Evolutionary conservation across 768 basidiomycete genomes (phyloP), one percentile per base, ranked within the genome.

Genomic region (Rhizopogon salebrosus): DNA sequence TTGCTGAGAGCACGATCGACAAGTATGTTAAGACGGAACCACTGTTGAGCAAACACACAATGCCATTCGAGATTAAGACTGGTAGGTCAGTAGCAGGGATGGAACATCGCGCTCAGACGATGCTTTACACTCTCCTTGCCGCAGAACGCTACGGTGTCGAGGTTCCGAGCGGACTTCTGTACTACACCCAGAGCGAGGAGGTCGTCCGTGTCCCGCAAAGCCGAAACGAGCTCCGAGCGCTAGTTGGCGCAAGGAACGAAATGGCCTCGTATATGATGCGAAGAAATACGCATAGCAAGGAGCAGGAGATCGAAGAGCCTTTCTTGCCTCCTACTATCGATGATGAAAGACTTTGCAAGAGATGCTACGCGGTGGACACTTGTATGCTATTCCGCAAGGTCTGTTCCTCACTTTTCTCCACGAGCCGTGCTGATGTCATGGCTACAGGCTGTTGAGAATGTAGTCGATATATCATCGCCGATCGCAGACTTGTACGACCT

Each of bases 41-140:
- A 38, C 49, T 61, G n/a, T 54, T 64, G 35, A 60, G 54, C 20
- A 51, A 58, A 49, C 52, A 70, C 60, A 56, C 63, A 43, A 75
- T 87, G 59, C 95, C 95, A 1, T 84, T 99, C 49, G 97, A 99
- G 68, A 92, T 99, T 71, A 99, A 99, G 71, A 99, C 97, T 0
- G 97, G 97, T 2, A 79, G 88, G 27, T 72, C 86, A 0, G 72
- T 80, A 7, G 86, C 83, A 0, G 79, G 80, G 2, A 84, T 94
- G 82, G 93, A 95, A 58, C 95, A 98, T 68, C 87, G 97, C 35
- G 97, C 97, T 0, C 97, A 99, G 69, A 99, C 97, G 1, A 94
- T 98, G 86, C 72, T 99, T 3, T 99, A 99, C 66, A 95, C 93
- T 1, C 74, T 98, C 4, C 77, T 99, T 1, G 83, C 93, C 60